phyloP scores from a whole-genome alignment of 2,329 filamentous ascomycete genomes.

The Fusarium longipes region DNA sequence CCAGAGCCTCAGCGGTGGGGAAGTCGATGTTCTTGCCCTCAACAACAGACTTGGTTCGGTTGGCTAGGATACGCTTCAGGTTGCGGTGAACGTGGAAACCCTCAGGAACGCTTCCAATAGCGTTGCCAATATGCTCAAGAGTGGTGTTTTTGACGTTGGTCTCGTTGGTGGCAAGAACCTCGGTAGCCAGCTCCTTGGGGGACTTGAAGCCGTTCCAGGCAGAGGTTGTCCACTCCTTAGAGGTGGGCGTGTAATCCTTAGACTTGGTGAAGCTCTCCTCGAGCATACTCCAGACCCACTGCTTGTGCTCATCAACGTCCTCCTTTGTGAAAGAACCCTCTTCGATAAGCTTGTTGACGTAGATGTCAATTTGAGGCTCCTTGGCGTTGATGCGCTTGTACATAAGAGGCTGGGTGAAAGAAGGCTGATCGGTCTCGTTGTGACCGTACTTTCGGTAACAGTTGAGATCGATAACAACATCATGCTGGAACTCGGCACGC shows the following conservation, averaged over 20 bases:
- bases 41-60: conserved; percentile 88
- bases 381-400: conserved; percentile 96
- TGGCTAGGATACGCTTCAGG: conserved; percentile 92
- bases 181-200: conserved; percentile 94
- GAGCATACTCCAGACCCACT: conserved; percentile 99
- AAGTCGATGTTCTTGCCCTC: conserved; percentile 98
- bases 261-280: conserved; percentile 97
- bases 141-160: conserved; percentile 81
- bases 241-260: conserved; percentile 95
- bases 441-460: conserved; percentile 99
- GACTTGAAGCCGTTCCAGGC: conserved; percentile 99
- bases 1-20: conserved; percentile 95
- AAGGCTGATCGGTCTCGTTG: conserved; percentile 99
- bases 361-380: conserved; percentile 86
- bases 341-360: conserved; percentile 88
- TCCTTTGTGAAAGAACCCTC: conserved; percentile 97
- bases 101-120: conserved; percentile 82
- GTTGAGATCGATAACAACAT: conserved; percentile 97
- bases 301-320: conserved; percentile 98
- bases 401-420: conserved; percentile 99
- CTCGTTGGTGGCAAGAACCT: conserved; percentile 90
- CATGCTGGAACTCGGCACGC: conserved; percentile 98
- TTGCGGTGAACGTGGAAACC: conserved; percentile 93
- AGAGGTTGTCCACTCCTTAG: conserved; percentile 98
- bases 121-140: conserved; percentile 83